Evolutionary conservation across 257 asterid species (phyloP).

Genomic region (Henckelia pumila): DNA sequence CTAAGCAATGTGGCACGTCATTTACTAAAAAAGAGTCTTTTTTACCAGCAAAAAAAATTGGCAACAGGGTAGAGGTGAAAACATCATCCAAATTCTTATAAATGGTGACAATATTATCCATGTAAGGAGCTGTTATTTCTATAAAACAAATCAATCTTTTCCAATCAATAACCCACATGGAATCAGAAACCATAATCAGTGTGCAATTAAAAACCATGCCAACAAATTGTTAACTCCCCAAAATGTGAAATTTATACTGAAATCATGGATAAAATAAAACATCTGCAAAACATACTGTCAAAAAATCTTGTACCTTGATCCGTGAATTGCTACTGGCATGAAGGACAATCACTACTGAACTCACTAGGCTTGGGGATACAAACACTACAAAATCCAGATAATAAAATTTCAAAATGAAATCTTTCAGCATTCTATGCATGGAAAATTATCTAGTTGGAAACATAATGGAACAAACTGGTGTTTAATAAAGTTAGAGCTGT

Average conservation of each 20-base stretch:
- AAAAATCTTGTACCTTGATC: slow-evolving; percentile 47
- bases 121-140: slow-evolving; percentile 62
- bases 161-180: background rate
- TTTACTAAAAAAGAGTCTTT: background rate
- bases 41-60: slow-evolving; percentile 52
- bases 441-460: no score
- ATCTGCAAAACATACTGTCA: no score
- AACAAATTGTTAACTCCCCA: no score
- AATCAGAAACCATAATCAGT: no score
- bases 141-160: slow-evolving; percentile 15
- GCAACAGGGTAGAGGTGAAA: slow-evolving; percentile 42
- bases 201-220: no score
- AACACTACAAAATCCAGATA: no score
- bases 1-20: background rate
- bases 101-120: slow-evolving; percentile 61
- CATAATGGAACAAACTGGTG: no score
- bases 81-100: slow-evolving; percentile 61
- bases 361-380: slow-evolving; percentile 42
- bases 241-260: background rate
- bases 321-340: no score
- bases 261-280: background rate
- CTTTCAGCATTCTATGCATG: no score
- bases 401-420: background rate
- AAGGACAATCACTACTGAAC: slow-evolving; percentile 52
- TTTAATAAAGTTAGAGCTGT: no score